A percentile compares a stretch with the other conserved stretches of the same genome.
phyloP scores from a whole-genome alignment of 2,329 filamentous ascomycete genomes.

The Aspergillus caelatus region DNA sequence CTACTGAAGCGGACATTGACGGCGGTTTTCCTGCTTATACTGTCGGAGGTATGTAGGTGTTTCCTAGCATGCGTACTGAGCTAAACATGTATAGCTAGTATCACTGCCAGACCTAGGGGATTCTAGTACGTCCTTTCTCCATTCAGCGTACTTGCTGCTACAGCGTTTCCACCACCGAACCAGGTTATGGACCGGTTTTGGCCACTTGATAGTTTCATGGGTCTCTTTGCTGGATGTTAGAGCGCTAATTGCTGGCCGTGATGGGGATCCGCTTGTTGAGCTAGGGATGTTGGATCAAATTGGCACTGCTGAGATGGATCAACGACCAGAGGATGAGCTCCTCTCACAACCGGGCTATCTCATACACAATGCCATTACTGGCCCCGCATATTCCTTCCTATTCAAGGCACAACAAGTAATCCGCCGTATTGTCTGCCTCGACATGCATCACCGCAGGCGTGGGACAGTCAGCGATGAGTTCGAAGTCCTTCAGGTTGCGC shows the following conservation, averaged over 20 bases:
- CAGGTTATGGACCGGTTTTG: conserved; percentile 31
- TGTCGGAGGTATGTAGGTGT: conserved; percentile 34
- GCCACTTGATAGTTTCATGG: conserved; percentile 34
- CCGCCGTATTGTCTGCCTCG: conserved; percentile 38
- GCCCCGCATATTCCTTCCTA: conserved; percentile 38
- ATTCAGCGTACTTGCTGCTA: conserved; percentile 34
- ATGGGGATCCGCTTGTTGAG: conserved; percentile 36
- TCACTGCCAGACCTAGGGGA: conserved; percentile 31
- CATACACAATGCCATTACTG: conserved; percentile 34
- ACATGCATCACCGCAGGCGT: conserved; percentile 42
- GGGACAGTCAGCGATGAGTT: conserved; percentile 42
- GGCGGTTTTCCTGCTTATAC: conserved; percentile 37
- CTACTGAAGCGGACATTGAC: conserved; percentile 31
- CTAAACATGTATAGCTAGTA: conserved; percentile 25
- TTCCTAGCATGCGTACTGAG: neutral
- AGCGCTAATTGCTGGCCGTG: conserved; percentile 39
- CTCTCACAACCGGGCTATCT: conserved; percentile 33
- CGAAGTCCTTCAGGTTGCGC: conserved; percentile 41
- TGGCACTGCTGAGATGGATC: neutral
- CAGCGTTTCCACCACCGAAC: conserved; percentile 33
- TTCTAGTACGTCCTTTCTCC: conserved; percentile 33
- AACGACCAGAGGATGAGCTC: conserved; percentile 19
- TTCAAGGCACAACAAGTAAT: conserved; percentile 37
- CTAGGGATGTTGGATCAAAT: conserved; percentile 19
- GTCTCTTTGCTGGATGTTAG: conserved; percentile 39